Evolutionary conservation across 805 yeast species (phyloP).

Genomic region (Isabelozyma gotoi): DNA sequence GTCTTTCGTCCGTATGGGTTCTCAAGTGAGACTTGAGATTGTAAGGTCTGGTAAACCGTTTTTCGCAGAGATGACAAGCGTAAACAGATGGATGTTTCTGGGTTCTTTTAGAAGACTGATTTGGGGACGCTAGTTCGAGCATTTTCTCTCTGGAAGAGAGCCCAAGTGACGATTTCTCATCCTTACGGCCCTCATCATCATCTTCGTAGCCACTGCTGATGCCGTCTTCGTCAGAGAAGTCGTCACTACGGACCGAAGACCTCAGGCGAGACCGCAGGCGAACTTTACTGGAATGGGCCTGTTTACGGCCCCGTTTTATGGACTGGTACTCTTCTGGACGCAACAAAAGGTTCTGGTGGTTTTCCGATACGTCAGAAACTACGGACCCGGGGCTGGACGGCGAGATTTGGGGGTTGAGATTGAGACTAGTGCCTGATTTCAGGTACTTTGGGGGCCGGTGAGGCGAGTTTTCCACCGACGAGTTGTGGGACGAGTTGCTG

Average conservation of each 20-base stretch:
- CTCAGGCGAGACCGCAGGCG: constrained; percentile 26
- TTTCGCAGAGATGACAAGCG: constrained; percentile 82
- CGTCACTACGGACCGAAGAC: constrained; percentile 7
- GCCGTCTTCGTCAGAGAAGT: constrained; percentile 18
- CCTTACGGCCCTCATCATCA: constrained; percentile 28
- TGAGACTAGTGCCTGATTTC: constrained; percentile 8
- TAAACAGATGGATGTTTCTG: constrained; percentile 74
- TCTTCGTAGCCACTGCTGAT: constrained; percentile 9
- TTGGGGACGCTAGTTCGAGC: constrained; percentile 64
- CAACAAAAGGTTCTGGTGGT: constrained; percentile 10
- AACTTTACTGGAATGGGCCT: constrained; percentile 25
- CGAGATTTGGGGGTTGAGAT: constrained; percentile 13
- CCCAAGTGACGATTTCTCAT: constrained; percentile 15
- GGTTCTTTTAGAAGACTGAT: constrained; percentile 50
- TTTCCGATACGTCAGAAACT: constrained; percentile 12
- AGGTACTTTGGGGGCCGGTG: constrained; percentile 3
- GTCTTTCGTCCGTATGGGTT: constrained; percentile 86
- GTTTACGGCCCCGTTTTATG: constrained; percentile 43
- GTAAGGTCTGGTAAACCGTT: constrained; percentile 88
- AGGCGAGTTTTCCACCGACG: constrained; percentile 24
- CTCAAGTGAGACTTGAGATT: constrained; percentile 87
- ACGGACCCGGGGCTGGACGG: constrained; percentile 15
- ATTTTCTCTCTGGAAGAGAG: constrained; percentile 53
- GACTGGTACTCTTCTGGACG: constrained; percentile 39
- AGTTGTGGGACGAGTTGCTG: constrained; percentile 46